Percentiles rank a stretch among this genome's conserved stretches.
Conservation (phyloP, 768 basidiomycete species). For the Pleurotus eryngii region DNA sequence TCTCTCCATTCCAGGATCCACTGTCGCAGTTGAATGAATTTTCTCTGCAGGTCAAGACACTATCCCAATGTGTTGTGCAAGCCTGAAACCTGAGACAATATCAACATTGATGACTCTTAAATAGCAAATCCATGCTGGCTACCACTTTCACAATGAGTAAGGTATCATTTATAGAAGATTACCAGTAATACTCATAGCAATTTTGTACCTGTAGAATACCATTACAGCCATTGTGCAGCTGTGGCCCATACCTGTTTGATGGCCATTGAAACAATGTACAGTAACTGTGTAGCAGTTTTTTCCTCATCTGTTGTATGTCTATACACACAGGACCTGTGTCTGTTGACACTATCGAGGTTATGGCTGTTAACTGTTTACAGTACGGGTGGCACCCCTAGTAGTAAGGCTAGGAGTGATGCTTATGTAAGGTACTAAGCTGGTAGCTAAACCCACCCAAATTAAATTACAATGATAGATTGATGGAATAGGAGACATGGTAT, state of each 20-base stretch:
- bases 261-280: neutral
- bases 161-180: neutral
- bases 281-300: neutral
- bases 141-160: neutral
- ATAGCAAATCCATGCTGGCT: neutral
- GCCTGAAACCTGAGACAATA: constrained; percentile 26
- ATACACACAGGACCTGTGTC: neutral
- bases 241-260: neutral
- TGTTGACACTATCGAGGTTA: neutral
- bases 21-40: constrained; percentile 28
- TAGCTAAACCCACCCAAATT: too few species aligned
- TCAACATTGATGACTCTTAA: constrained; percentile 26
- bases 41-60: constrained; percentile 30
- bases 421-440: too few species aligned
- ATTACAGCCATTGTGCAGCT: too few species aligned
- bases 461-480: too few species aligned
- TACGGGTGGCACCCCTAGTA: constrained; percentile 7
- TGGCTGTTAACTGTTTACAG: constrained; percentile 5
- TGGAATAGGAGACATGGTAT: too few species aligned
- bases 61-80: constrained; percentile 26
- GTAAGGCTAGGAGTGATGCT: too few species aligned
- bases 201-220: too few species aligned
- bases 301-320: neutral
- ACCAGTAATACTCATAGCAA: too few species aligned
- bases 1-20: constrained; percentile 25